These are phyloP conservation scores for Aspergillus diversus DNA, from an alignment of 495 filamentous ascomycete species.

Conservation along the genomic window DNA sequence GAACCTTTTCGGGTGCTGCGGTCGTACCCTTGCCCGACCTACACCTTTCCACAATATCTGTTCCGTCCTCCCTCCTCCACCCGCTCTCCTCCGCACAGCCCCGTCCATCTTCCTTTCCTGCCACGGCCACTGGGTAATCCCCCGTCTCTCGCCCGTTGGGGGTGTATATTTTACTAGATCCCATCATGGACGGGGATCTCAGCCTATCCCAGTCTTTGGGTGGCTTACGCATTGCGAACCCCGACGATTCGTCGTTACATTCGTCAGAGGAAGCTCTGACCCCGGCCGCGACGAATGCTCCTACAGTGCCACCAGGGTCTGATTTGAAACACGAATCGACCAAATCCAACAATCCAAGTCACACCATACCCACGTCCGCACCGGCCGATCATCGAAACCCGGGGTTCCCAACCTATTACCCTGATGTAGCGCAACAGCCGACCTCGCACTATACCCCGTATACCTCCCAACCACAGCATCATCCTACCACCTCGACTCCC, in stretches of 20 bases:
- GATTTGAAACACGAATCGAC: conserved; percentile 23
- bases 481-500: conserved; percentile 39
- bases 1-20: background rate
- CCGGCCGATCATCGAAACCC: conserved; percentile 36
- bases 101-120: conserved; percentile 6
- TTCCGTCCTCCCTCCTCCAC: conserved; percentile 19
- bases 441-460: conserved; percentile 39
- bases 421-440: conserved; percentile 28
- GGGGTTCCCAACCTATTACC: conserved; percentile 27
- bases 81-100: conserved; percentile 22
- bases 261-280: conserved; percentile 49
- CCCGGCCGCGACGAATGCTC: conserved; percentile 26
- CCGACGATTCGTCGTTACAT: conserved; percentile 75
- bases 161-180: conserved; percentile 1
- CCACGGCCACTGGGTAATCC: background rate
- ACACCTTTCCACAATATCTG: conserved; percentile 10
- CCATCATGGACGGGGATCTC: conserved; percentile 84
- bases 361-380: conserved; percentile 14
- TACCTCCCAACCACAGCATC: conserved; percentile 49
- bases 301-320: conserved; percentile 29
- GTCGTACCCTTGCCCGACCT: conserved; percentile 7
- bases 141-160: background rate
- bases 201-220: conserved; percentile 92
- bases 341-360: conserved; percentile 29
- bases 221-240: conserved; percentile 95